Evolutionary conservation across 139 green algal species (phyloP).

Genomic region (Auxenochlorella pyrenoidosa): DNA sequence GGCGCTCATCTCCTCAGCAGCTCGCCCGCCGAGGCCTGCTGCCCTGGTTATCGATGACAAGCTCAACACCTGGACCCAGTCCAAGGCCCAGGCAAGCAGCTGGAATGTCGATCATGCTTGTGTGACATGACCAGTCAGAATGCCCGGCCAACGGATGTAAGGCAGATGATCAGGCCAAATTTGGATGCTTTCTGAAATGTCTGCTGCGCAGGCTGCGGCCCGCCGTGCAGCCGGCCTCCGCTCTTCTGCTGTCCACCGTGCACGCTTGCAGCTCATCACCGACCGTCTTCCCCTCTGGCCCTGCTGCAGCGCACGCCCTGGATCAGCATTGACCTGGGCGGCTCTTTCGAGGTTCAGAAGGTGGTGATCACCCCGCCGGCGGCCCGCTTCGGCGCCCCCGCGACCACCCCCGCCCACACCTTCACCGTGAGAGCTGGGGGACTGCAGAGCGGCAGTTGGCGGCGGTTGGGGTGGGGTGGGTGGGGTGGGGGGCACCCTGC

Average conservation of each 20-base stretch:
- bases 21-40: not conserved
- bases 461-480: no score
- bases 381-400: not conserved
- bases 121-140: no score
- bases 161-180: no score
- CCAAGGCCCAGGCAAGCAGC: not conserved
- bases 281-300: not conserved
- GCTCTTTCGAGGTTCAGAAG: not conserved
- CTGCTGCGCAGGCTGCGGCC: no score
- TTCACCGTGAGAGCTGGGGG: no score
- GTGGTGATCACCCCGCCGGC: not conserved
- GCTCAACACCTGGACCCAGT: not conserved
- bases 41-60: not conserved
- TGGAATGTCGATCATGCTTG: not conserved
- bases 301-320: not conserved
- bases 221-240: no score
- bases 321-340: constrained; percentile 1
- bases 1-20: no score
- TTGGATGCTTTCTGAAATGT: no score
- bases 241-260: not conserved
- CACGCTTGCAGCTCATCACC: not conserved
- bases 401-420: no score
- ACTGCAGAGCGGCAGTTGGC: no score
- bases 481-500: no score
- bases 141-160: no score